Conservation (phyloP, 306 rosid species). For the Cucurbita maxima region DNA sequence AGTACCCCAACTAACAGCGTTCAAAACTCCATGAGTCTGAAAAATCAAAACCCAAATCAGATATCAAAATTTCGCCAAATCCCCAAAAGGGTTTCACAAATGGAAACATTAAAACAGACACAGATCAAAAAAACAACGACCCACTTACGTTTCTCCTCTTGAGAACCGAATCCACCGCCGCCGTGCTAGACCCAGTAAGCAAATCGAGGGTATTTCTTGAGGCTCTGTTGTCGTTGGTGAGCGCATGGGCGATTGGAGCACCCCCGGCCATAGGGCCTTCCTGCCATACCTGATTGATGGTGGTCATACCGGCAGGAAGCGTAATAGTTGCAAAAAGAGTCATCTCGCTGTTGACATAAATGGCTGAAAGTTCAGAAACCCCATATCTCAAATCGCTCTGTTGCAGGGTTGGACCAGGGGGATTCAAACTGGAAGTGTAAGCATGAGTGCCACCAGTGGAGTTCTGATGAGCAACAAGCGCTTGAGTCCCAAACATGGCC, state of each 20-base stretch:
- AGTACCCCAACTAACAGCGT: slow-evolving; percentile 49
- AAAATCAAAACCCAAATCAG: not conserved
- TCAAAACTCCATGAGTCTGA: slow-evolving; percentile 51
- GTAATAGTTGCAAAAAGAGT: not conserved
- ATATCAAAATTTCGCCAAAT: not conserved
- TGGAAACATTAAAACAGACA: not conserved
- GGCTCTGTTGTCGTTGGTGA: not conserved
- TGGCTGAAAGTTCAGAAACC: not conserved
- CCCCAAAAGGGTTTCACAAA: not conserved
- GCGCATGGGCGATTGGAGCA: not conserved
- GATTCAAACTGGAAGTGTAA: not conserved
- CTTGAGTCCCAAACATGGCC: slow-evolving; percentile 2
- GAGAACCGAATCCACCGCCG: not conserved
- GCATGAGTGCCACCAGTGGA: not conserved
- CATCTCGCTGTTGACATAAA: not conserved
- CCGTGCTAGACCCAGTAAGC: not conserved
- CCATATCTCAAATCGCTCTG: not conserved
- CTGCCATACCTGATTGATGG: slow-evolving; percentile 14
- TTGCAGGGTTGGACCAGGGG: not conserved
- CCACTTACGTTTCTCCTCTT: slow-evolving; percentile 4
- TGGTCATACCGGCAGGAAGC: not conserved
- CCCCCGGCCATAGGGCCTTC: not conserved
- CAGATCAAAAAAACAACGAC: not conserved
- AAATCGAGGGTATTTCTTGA: not conserved
- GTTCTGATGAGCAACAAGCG: slow-evolving; percentile 6